Percentiles rank a stretch among this genome's conserved stretches.
Conservation (phyloP, 306 rosid species). For the Cicer bijugum region DNA sequence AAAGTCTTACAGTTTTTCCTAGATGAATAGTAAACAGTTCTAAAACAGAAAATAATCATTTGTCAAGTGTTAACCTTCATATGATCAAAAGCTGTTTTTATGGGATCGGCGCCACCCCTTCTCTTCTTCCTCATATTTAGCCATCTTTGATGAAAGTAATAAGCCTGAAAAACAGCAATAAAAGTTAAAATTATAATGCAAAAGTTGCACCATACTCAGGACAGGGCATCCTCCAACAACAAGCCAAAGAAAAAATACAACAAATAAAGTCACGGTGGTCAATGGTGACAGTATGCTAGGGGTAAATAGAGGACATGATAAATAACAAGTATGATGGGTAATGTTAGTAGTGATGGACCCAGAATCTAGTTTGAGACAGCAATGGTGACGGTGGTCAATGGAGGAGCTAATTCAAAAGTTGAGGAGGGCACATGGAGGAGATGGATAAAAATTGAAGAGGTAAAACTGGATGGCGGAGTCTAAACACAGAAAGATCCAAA, state of each 20-base stretch:
- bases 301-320: too few relatives aligned
- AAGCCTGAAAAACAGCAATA: slow-evolving; percentile 61
- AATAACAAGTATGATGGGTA: too few relatives aligned
- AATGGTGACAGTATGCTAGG: too few relatives aligned
- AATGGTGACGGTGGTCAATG: too few relatives aligned
- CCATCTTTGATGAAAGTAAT: slow-evolving; percentile 55
- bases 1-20: slow-evolving; percentile 45
- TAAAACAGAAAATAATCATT: slow-evolving; percentile 26
- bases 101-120: slow-evolving; percentile 86
- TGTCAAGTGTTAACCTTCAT: slow-evolving; percentile 74
- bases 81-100: slow-evolving; percentile 81
- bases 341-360: too few relatives aligned
- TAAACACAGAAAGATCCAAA: too few relatives aligned
- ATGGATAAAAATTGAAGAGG: too few relatives aligned
- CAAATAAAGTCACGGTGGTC: background rate
- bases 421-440: too few relatives aligned
- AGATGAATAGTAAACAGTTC: slow-evolving; percentile 19
- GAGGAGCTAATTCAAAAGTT: too few relatives aligned
- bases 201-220: slow-evolving; percentile 32
- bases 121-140: slow-evolving; percentile 55
- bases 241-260: slow-evolving; percentile 10
- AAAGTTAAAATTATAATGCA: slow-evolving; percentile 39
- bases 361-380: too few relatives aligned
- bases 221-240: slow-evolving; percentile 10
- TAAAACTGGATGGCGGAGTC: too few relatives aligned